Evolutionary conservation across 495 filamentous ascomycete genomes (phyloP).

Genomic region (Daldinia childiae): DNA sequence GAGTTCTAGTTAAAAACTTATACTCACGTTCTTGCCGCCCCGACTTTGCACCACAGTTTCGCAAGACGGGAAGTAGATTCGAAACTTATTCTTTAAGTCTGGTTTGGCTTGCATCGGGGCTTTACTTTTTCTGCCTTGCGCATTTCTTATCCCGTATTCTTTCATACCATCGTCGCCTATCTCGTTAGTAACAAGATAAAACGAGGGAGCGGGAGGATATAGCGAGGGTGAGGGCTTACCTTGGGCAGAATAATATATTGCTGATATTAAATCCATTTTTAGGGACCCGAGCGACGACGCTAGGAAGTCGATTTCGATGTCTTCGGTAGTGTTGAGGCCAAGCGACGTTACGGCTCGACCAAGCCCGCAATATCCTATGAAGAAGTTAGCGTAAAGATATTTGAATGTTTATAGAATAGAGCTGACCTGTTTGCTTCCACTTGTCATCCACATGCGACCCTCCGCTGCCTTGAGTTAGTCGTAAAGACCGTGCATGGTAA

Average conservation of each 20-base stretch:
- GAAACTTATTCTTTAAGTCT: conserved; percentile 63
- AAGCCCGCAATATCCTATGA: conserved; percentile 68
- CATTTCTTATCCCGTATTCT: conserved; percentile 62
- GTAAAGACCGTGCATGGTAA: not conserved
- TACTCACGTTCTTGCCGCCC: conserved; percentile 61
- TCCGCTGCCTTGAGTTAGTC: conserved; percentile 46
- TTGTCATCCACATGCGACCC: conserved; percentile 63
- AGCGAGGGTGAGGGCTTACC: conserved; percentile 55
- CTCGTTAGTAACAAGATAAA: not conserved
- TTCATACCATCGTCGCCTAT: conserved; percentile 67
- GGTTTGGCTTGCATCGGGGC: conserved; percentile 39
- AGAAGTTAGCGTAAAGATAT: not conserved
- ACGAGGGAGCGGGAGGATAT: not conserved
- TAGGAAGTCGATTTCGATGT: conserved; percentile 69
- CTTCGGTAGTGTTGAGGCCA: conserved; percentile 57
- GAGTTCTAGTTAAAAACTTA: not conserved
- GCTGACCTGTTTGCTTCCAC: conserved; percentile 69
- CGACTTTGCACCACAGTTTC: conserved; percentile 73
- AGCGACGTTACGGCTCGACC: conserved; percentile 67
- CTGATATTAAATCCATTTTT: conserved; percentile 70
- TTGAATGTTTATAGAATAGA: not conserved
- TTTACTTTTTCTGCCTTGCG: conserved; percentile 47
- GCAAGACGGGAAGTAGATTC: conserved; percentile 84
- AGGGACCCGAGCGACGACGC: conserved; percentile 82
- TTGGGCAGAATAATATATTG: conserved; percentile 78